Evolutionary conservation across 2,329 filamentous ascomycete genomes (phyloP).

Genomic region (Cylindrodendrum hubeiense): DNA sequence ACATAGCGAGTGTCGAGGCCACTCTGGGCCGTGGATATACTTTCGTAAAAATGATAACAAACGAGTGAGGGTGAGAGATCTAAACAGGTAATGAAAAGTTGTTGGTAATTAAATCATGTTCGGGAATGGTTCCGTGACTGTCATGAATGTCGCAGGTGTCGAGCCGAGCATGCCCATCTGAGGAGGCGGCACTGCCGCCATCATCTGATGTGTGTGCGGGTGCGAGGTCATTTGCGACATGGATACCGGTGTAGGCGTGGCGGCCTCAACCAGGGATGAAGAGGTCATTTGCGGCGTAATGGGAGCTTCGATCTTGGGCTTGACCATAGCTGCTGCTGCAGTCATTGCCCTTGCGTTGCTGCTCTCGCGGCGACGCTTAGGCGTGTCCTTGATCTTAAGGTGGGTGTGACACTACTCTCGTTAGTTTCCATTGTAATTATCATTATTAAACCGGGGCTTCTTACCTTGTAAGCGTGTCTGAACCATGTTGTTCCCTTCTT

Average conservation of each 20-base stretch:
- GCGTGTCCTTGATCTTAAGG: slow-evolving; percentile 77
- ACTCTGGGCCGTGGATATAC: slow-evolving; percentile 38
- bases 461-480: slow-evolving; percentile 87
- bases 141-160: slow-evolving; percentile 42
- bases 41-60: slow-evolving; percentile 40
- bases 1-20: slow-evolving; percentile 44
- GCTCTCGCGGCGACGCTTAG: slow-evolving; percentile 75
- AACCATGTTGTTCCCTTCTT: slow-evolving; percentile 96
- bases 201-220: slow-evolving; percentile 43
- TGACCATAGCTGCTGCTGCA: slow-evolving; percentile 58
- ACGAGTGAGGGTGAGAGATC: slow-evolving; percentile 22
- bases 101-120: slow-evolving; percentile 45
- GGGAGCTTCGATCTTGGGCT: slow-evolving; percentile 60
- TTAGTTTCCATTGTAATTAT: slow-evolving; percentile 30
- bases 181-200: slow-evolving; percentile 33
- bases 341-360: slow-evolving; percentile 61
- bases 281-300: slow-evolving; percentile 45
- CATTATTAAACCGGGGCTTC: slow-evolving; percentile 34
- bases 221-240: slow-evolving; percentile 46
- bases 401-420: slow-evolving; percentile 74
- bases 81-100: slow-evolving; percentile 32
- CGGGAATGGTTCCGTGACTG: slow-evolving; percentile 42
- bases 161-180: slow-evolving; percentile 37
- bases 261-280: slow-evolving; percentile 38
- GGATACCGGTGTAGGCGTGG: slow-evolving; percentile 43